A percentile compares a stretch with the other conserved stretches of the same genome.
phyloP scores from a whole-genome alignment of 805 yeast genomes.

The Wickerhamomyces pijperi region DNA sequence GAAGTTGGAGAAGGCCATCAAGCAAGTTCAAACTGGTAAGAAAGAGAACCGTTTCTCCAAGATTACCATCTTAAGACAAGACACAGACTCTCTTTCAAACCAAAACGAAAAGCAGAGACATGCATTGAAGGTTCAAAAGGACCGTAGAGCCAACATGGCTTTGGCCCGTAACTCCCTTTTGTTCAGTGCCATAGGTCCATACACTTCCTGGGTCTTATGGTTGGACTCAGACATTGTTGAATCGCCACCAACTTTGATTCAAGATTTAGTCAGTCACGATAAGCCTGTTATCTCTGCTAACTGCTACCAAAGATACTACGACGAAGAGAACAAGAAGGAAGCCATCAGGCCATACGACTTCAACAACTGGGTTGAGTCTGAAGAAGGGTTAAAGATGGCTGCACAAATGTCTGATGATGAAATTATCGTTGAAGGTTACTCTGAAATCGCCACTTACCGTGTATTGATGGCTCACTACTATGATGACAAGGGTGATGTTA shows the following conservation, averaged over 20 bases:
- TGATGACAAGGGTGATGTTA: slow-evolving; percentile 48
- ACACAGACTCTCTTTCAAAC: slow-evolving; percentile 61
- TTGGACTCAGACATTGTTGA: slow-evolving; percentile 91
- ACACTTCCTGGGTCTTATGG: slow-evolving; percentile 95
- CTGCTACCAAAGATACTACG: slow-evolving; percentile 75
- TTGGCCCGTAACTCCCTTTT: slow-evolving; percentile 85
- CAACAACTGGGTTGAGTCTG: slow-evolving; percentile 90
- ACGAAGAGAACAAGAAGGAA: slow-evolving; percentile 43
- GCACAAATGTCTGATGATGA: slow-evolving; percentile 71
- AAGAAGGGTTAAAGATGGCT: slow-evolving; percentile 72
- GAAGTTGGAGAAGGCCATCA: slow-evolving; percentile 64
- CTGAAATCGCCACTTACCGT: slow-evolving; percentile 88
- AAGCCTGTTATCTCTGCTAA: slow-evolving; percentile 87
- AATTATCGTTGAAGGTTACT: slow-evolving; percentile 88
- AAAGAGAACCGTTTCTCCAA: slow-evolving; percentile 63
- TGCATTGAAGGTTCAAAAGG: slow-evolving; percentile 75
- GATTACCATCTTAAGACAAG: slow-evolving; percentile 85
- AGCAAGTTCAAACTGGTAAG: slow-evolving; percentile 54
- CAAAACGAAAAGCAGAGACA: slow-evolving; percentile 86
- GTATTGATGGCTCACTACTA: slow-evolving; percentile 88
- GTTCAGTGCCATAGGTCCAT: slow-evolving; percentile 80
- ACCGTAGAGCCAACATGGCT: slow-evolving; percentile 85
- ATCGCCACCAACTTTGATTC: slow-evolving; percentile 71
- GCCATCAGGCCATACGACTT: slow-evolving; percentile 83
- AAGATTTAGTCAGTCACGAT: slow-evolving; percentile 78